Evolutionary conservation across 2,329 filamentous ascomycete genomes (phyloP), one percentile per base, ranked within the genome.

Genomic region (Alternaria sp.): DNA sequence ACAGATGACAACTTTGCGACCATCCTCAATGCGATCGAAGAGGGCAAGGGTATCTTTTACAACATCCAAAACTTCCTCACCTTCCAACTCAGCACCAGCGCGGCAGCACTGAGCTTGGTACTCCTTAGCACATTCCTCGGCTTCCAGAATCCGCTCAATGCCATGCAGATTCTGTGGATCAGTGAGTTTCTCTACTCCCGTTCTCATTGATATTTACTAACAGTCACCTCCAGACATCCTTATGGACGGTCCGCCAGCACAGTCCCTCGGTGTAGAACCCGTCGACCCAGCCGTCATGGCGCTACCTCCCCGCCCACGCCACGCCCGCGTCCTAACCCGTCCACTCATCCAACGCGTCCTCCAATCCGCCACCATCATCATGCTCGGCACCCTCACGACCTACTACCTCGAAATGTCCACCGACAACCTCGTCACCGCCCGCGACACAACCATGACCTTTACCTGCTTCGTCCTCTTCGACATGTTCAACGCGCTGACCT

Each of bases 91-190:
- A 97, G 94, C 80, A 99, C 96, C 51, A 97, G 94, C 78, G 96
- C 96, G 20, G 96, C 96, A 58, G 94, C 96, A 65, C 84, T 99
- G 70, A 93, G 92, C 61, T 86, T 99, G 58, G 96, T 99, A 18
- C 88, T 99, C 70, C 82, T 99, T 74, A 97, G 94, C 84, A 97
- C 94, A 28, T 91, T 93, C 71, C 87, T 97, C 65, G 96, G 96
- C 43, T 96, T 96, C 83, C 94, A 93, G 82, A 97, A 96, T 78
- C 96, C 96, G 49, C 86, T 99, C 64, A 99, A 99, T 79, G 94
- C 96, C 54, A 99, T 99, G 96, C 96, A 99, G 83, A 99, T 99
- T 83, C 87, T 99, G 45, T 99, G 96, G 96, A 99, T 99, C 76
- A 99, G 95, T 97, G 84, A 84, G 93, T 87, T 18, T 49, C 33